Percentiles rank a stretch among this genome's conserved stretches.
These are phyloP conservation scores for Curvularia verruculosa DNA, from an alignment of 2,329 filamentous ascomycete species.

Conservation along the genomic window DNA sequence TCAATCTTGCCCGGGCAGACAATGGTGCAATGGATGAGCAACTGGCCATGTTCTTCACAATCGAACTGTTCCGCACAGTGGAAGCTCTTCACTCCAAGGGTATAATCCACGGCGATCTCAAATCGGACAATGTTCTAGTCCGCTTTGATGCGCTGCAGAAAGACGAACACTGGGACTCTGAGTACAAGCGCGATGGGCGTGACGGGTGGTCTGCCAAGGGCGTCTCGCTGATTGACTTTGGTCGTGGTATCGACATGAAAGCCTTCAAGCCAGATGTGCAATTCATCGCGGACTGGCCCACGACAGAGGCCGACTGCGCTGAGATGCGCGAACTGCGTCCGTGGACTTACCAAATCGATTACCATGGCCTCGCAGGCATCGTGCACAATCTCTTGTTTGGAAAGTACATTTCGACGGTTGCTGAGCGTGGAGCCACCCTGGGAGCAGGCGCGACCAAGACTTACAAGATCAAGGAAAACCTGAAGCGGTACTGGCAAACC, in stretches of 20 bases:
- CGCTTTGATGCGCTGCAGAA: constrained; percentile 67
- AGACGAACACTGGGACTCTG: constrained; percentile 59
- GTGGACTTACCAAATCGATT: constrained; percentile 98
- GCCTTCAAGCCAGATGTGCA: constrained; percentile 76
- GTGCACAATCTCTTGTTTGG: constrained; percentile 91
- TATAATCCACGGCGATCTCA: constrained; percentile 90
- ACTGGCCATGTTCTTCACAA: constrained; percentile 91
- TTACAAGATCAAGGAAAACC: constrained; percentile 78
- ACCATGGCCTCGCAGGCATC: constrained; percentile 88
- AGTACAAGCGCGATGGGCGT: constrained; percentile 75
- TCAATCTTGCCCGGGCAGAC: constrained; percentile 83
- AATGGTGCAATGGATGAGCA: constrained; percentile 82
- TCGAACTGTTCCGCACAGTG: constrained; percentile 88
- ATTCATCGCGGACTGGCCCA: constrained; percentile 97
- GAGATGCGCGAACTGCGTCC: constrained; percentile 94
- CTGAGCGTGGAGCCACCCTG: constrained; percentile 57
- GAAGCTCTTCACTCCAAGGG: constrained; percentile 82
- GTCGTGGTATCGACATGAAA: constrained; percentile 90
- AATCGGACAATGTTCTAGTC: constrained; percentile 92
- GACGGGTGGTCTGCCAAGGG: constrained; percentile 83
- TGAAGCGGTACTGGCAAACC: constrained; percentile 97
- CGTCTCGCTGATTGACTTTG: constrained; percentile 90
- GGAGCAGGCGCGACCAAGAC: constrained; percentile 65
- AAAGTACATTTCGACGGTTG: constrained; percentile 85
- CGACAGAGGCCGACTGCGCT: constrained; percentile 82